Base-by-base conservation (phyloP, 2,329 filamentous ascomycete genomes). In the Corinectria fuckeliana region DNA sequence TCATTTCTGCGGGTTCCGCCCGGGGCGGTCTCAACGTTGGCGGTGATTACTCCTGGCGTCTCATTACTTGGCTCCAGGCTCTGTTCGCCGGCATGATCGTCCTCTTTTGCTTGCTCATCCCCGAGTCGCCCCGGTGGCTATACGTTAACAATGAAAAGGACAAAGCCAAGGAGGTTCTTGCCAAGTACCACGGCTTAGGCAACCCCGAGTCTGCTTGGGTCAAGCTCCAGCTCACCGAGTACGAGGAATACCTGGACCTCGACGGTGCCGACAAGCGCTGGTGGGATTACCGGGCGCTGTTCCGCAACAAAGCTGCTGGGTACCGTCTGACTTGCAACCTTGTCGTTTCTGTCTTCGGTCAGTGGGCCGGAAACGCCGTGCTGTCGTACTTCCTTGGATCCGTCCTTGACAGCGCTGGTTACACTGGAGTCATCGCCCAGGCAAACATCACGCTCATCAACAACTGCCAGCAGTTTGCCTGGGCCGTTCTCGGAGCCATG, bases 361-460 rank as follows among this genome's bases (percentile, higher is more conserved):
- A 84, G 69, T 83, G 78, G 77, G 75, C 78, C 23, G 79, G 76
- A 48, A 77, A 78, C 52, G 75, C 72, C 30, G 76, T 74, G 7
- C 63, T 81, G 13, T 81, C 79, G 5, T 85, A 85, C 70, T 85
- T 83, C 71, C 75, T 85, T 18, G 67, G 64, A 8, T 70, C 81
- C 50, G 79, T 85, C 25, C 76, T 86, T 47, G 74, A 80, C 51
- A 81, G 80, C 3, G 82, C 82, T 45, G 84, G 84, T 18, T 77
- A 82, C 64, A 77, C 70, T 1, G 70, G 75, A 45, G 38, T 51
- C n/a, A 67, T 71, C 26, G 56, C 65, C 18, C 77, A 82, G 66
- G 76, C 79, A 50, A 81, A 84, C 66, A 78, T 86, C 61, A 82
- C 78, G 8, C 77, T 85, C 28, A 81, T 82, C 69, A 81, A 84